Conservation (phyloP, 495 filamentous ascomycete genomes). For the Cercophora samala region DNA sequence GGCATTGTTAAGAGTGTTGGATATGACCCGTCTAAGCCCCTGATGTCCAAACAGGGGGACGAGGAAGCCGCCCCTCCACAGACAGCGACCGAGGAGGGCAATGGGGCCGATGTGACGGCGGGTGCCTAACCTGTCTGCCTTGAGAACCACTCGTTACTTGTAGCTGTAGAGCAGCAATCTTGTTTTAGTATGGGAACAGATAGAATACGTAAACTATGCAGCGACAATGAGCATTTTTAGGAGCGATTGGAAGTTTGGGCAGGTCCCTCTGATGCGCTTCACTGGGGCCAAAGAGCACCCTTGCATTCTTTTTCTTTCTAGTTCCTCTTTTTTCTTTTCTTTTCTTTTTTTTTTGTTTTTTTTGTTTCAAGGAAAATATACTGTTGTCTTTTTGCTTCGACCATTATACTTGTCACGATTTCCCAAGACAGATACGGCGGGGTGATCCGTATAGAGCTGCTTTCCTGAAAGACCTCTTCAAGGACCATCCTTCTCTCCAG, state of each 20-base stretch:
- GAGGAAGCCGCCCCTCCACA: constrained; percentile 4
- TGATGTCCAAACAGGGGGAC: constrained; percentile 31
- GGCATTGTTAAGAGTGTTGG: constrained; percentile 92
- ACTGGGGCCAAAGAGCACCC: no score
- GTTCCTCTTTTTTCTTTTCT: constrained; percentile 6
- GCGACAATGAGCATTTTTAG: not conserved
- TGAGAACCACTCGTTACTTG: not conserved
- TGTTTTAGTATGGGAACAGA: not conserved
- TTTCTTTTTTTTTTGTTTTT: not conserved
- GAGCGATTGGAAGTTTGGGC: not conserved
- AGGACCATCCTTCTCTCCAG: not conserved
- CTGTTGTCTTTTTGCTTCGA: not conserved
- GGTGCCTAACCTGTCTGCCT: not conserved
- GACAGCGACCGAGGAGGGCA: not conserved
- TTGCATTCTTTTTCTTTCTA: no score
- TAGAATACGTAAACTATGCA: not conserved
- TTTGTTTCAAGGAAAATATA: not conserved
- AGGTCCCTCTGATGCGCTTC: not conserved
- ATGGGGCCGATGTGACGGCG: not conserved
- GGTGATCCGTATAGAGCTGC: no score
- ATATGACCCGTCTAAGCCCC: constrained; percentile 62
- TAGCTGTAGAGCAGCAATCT: not conserved
- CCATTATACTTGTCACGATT: not conserved
- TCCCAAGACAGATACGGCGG: not conserved
- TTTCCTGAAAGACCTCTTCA: not conserved